Conservation (phyloP, 192 early-diverging fungal species). For the Umbelopsis ramanniana region DNA sequence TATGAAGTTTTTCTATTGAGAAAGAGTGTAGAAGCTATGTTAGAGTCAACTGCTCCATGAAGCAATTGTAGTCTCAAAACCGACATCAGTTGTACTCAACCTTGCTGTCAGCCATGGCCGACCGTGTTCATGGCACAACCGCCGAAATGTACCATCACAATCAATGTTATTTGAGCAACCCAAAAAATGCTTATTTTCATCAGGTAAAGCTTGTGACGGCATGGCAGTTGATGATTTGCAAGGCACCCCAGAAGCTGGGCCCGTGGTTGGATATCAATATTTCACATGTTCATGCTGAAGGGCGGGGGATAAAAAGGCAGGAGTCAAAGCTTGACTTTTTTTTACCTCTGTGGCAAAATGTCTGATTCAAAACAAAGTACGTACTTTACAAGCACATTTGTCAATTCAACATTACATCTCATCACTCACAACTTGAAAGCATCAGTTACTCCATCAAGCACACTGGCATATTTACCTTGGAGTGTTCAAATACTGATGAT, state of each 20-base stretch:
- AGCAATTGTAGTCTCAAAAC: too few species aligned
- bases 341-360: neutral
- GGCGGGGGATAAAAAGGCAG: slow-evolving; percentile 7
- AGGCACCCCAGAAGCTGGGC: slow-evolving; percentile 20
- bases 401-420: neutral
- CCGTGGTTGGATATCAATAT: neutral
- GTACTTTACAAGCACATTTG: neutral
- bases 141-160: too few species aligned
- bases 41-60: too few species aligned
- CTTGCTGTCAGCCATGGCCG: too few species aligned
- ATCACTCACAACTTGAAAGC: neutral
- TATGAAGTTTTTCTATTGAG: too few species aligned
- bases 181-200: too few species aligned
- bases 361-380: slow-evolving; percentile 22
- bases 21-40: too few species aligned
- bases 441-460: neutral
- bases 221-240: too few species aligned
- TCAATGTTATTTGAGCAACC: too few species aligned
- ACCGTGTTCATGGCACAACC: too few species aligned
- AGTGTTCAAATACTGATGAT: slow-evolving; percentile 17
- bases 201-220: too few species aligned
- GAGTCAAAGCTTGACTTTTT: neutral
- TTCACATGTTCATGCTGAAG: slow-evolving; percentile 12
- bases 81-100: too few species aligned
- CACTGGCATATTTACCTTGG: slow-evolving; percentile 17